Evolutionary conservation across 768 basidiomycete genomes (phyloP).

Genomic region (Daedalea quercina): DNA sequence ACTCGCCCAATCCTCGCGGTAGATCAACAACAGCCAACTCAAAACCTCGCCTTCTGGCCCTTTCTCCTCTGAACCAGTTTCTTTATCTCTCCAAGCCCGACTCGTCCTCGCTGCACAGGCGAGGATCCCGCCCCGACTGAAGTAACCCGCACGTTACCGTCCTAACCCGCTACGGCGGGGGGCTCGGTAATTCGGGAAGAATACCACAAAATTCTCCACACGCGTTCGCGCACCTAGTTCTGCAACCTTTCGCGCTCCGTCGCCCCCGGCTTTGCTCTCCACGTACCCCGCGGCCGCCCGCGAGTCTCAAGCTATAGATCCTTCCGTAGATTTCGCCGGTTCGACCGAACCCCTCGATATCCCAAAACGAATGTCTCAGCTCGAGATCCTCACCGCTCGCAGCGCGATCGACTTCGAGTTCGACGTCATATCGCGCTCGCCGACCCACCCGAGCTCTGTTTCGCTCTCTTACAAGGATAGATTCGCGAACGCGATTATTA

Average conservation of each 20-base stretch:
- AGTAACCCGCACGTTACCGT: conserved; percentile 42
- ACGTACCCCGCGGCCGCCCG: background rate
- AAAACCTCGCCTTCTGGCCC: conserved; percentile 7
- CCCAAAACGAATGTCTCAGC: conserved; percentile 44
- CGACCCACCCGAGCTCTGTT: conserved; percentile 14
- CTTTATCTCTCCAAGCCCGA: conserved; percentile 24
- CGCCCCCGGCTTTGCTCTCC: background rate
- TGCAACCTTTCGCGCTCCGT: conserved; percentile 12
- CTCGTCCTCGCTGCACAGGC: conserved; percentile 67
- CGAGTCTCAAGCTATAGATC: background rate
- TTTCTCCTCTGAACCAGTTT: background rate
- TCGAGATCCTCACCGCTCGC: conserved; percentile 40
- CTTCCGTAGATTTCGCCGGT: conserved; percentile 2
- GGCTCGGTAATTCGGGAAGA: conserved; percentile 58
- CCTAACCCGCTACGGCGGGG: conserved; percentile 65
- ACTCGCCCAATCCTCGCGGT: conserved; percentile 30
- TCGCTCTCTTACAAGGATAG: conserved; percentile 18
- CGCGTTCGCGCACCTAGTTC: conserved; percentile 12
- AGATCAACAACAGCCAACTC: conserved; percentile 1
- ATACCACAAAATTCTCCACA: conserved; percentile 18
- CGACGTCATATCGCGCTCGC: conserved; percentile 21
- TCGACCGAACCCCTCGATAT: conserved; percentile 9
- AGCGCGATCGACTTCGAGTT: conserved; percentile 25
- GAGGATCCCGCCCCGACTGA: conserved; percentile 60
- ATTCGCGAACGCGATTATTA: conserved; percentile 16